Evolutionary conservation across 257 asterid species (phyloP).

Genomic region (Solanum commersonii): DNA sequence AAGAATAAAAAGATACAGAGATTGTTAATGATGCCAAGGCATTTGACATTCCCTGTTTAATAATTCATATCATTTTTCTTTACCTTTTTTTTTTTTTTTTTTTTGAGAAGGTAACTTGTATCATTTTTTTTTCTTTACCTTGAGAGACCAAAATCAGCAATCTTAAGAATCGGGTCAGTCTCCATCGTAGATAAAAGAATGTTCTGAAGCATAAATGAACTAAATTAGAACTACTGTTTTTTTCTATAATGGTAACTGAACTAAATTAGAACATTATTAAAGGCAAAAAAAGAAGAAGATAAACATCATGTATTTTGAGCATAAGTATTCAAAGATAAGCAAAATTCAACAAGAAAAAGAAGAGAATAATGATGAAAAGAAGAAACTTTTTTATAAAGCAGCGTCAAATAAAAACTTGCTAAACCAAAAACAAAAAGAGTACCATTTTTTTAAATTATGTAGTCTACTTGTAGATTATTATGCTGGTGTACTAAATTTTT

Average conservation of each 20-base stretch:
- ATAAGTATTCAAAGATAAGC: neutral
- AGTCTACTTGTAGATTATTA: neutral
- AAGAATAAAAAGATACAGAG: neutral
- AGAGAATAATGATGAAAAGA: neutral
- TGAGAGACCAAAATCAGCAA: slow-evolving; percentile 56
- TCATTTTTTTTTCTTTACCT: slow-evolving; percentile 16
- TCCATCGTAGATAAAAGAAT: slow-evolving; percentile 32
- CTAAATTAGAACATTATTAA: neutral
- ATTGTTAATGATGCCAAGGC: neutral
- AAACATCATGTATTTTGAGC: neutral
- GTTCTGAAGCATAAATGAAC: slow-evolving; percentile 19
- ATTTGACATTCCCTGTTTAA: neutral
- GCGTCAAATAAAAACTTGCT: neutral
- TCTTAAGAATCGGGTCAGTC: slow-evolving; percentile 30
- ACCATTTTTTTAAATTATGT: neutral
- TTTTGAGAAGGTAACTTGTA: no score
- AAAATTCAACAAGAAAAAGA: neutral
- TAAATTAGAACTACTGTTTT: neutral
- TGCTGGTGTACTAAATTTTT: neutral
- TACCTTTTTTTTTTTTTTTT: no score
- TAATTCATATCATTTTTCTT: neutral
- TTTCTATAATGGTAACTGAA: neutral
- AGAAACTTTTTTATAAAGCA: neutral
- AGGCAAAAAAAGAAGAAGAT: neutral
- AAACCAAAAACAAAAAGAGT: neutral